Evolutionary conservation across 1,284 basidiomycete genomes (phyloP).

Genomic region (Mycosarcoma maydis): DNA sequence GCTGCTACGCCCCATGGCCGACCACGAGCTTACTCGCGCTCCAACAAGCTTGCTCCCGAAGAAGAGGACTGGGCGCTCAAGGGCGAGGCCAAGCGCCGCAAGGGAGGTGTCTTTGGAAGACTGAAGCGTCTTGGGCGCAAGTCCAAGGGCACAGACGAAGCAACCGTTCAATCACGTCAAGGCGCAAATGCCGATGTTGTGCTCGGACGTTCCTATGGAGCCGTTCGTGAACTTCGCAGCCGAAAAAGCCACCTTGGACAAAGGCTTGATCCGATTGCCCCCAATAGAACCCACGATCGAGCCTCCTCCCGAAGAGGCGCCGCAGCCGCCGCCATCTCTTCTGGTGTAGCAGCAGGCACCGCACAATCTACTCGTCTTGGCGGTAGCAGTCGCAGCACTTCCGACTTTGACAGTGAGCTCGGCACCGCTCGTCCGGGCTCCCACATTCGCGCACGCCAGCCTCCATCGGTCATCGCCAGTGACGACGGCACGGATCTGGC

Average conservation of each 20-base stretch:
- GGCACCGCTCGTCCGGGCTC: conserved; percentile 17
- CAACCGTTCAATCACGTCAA: conserved; percentile 7
- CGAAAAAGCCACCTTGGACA: conserved; percentile 33
- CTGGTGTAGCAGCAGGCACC: conserved; percentile 17
- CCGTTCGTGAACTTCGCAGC: conserved; percentile 43
- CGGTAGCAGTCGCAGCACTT: conserved; percentile 18
- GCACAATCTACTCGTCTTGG: conserved; percentile 16
- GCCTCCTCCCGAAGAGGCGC: conserved; percentile 21
- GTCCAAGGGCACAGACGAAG: conserved; percentile 6
- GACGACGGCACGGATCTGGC: conserved; percentile 21
- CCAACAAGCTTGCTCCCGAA: conserved; percentile 46
- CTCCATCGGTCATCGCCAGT: conserved; percentile 29
- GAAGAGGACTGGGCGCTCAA: conserved; percentile 40
- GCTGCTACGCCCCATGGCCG: conserved; percentile 20
- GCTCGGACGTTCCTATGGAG: conserved; percentile 44
- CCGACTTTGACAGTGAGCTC: conserved; percentile 40
- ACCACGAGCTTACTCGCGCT: conserved; percentile 37
- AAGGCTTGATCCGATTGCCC: conserved; percentile 11
- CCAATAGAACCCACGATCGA: conserved; percentile 12
- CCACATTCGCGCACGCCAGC: conserved; percentile 16
- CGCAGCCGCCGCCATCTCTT: conserved; percentile 23
- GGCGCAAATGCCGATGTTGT: conserved; percentile 40
- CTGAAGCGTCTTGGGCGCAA: conserved; percentile 38
- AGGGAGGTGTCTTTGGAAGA: conserved; percentile 45
- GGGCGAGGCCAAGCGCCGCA: conserved; percentile 37